Percentiles rank a stretch among this genome's conserved stretches.
phyloP scores from a whole-genome alignment of 345 rosid genomes.

The Pugionium cornutum region DNA sequence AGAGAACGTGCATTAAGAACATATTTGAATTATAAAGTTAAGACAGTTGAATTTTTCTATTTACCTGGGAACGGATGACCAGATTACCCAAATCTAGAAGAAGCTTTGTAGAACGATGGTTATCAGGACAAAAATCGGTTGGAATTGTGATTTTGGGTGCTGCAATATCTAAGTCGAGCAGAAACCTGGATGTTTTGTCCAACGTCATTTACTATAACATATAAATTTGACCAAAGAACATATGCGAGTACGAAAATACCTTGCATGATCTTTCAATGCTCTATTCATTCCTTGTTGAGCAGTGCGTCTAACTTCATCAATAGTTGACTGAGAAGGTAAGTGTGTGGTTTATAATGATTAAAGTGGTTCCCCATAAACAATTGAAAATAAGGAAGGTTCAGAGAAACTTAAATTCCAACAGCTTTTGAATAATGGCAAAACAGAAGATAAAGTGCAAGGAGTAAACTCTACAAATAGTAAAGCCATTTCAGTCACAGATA shows the following conservation, averaged over 20 bases:
- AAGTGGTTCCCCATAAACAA: constrained; percentile 10
- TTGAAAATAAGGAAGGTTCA: constrained; percentile 22
- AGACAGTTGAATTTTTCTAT: constrained; percentile 13
- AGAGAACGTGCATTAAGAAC: constrained; percentile 9
- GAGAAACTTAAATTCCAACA: constrained; percentile 10
- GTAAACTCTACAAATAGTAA: constrained; percentile 21
- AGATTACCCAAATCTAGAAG: constrained; percentile 95
- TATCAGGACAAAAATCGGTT: constrained; percentile 78
- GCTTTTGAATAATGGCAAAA: constrained; percentile 18
- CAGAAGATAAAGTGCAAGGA: constrained; percentile 14
- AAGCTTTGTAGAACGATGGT: constrained; percentile 73
- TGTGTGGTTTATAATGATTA: constrained; percentile 24
- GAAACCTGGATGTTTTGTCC: constrained; percentile 61
- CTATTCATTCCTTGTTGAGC: constrained; percentile 91
- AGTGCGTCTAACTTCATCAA: constrained; percentile 91
- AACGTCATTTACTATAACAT: constrained; percentile 26
- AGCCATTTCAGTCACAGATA: constrained; percentile 1
- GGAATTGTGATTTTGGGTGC: constrained; percentile 99
- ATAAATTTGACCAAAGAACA: constrained; percentile 22
- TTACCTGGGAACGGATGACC: constrained; percentile 85
- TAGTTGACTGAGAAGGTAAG: constrained; percentile 68
- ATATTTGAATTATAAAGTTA: constrained; percentile 1
- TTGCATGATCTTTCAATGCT: constrained; percentile 87
- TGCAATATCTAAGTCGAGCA: constrained; percentile 94
- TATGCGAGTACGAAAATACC: constrained; percentile 49